These are phyloP conservation scores for Sugiyamaella grinbergsii DNA, from an alignment of 1,139 yeast genomes.

Conservation along the genomic window DNA sequence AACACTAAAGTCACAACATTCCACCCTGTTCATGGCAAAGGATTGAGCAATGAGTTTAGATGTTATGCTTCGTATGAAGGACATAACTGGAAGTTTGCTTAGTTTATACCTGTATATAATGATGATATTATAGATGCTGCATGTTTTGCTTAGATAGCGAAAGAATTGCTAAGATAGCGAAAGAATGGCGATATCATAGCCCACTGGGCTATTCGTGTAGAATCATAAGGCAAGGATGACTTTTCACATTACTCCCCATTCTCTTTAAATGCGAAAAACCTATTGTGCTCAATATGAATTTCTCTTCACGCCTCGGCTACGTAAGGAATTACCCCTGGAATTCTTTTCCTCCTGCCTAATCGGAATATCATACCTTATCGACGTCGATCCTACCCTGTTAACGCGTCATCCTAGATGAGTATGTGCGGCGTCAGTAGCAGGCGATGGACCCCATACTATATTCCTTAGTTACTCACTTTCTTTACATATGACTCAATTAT, in stretches of 20 bases:
- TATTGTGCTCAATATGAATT: too few species aligned
- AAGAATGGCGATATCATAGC: too few species aligned
- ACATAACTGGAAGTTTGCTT: slow-evolving; percentile 49
- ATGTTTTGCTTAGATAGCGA: too few species aligned
- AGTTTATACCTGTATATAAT: slow-evolving; percentile 2
- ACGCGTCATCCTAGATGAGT: not conserved
- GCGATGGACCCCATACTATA: too few species aligned
- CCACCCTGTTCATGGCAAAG: slow-evolving; percentile 79
- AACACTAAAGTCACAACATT: slow-evolving; percentile 65
- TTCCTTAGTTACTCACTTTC: too few species aligned
- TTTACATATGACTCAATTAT: slow-evolving; percentile 4
- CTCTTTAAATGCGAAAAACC: too few species aligned
- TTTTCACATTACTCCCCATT: too few species aligned
- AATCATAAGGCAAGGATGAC: too few species aligned
- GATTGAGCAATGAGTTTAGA: slow-evolving; percentile 82
- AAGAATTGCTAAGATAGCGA: too few species aligned
- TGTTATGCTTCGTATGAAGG: slow-evolving; percentile 81
- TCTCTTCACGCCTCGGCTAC: too few species aligned
- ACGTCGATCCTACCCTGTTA: not conserved
- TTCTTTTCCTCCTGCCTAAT: not conserved
- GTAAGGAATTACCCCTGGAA: not conserved
- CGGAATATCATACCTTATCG: not conserved
- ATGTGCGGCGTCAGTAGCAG: not conserved
- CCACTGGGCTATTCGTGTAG: too few species aligned
- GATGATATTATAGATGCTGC: not conserved